Evolutionary conservation across 2,329 filamentous ascomycete species (phyloP).

Genomic region (Aureobasidium leucospermi): DNA sequence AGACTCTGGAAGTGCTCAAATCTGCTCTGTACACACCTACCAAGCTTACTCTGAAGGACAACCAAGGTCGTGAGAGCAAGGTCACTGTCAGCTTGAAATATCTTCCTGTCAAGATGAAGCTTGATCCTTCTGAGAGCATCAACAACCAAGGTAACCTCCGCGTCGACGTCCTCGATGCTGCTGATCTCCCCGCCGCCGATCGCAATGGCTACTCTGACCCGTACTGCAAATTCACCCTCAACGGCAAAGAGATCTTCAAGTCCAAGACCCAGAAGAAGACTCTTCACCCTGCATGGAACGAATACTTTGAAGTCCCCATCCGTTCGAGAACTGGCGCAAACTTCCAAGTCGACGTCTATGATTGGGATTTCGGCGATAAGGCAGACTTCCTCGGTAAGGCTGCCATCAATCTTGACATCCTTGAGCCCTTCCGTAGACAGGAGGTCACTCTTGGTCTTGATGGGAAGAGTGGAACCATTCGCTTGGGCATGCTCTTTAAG

Average conservation of each 20-base stretch:
- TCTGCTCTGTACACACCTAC: slow-evolving; percentile 90
- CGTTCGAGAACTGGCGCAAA: slow-evolving; percentile 78
- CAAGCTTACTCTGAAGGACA: slow-evolving; percentile 68
- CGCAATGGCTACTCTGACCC: slow-evolving; percentile 96
- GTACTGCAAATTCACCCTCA: slow-evolving; percentile 89
- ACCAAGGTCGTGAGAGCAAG: slow-evolving; percentile 67
- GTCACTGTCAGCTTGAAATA: slow-evolving; percentile 92
- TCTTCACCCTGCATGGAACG: slow-evolving; percentile 88
- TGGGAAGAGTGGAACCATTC: slow-evolving; percentile 79
- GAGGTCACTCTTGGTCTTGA: slow-evolving; percentile 71
- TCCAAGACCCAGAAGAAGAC: slow-evolving; percentile 97
- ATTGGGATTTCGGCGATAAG: slow-evolving; percentile 96
- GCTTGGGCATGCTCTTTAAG: slow-evolving; percentile 82
- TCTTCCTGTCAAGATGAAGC: slow-evolving; percentile 84
- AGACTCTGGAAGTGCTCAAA: slow-evolving; percentile 79
- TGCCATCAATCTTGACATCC: slow-evolving; percentile 64
- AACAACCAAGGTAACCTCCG: slow-evolving; percentile 97
- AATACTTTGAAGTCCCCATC: slow-evolving; percentile 80
- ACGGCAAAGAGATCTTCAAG: slow-evolving; percentile 86
- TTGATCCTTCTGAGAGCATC: slow-evolving; percentile 93
- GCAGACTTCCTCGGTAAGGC: slow-evolving; percentile 81
- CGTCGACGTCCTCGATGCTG: slow-evolving; percentile 83
- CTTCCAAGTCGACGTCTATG: slow-evolving; percentile 76
- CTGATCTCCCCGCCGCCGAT: slow-evolving; percentile 85
- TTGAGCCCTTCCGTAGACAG: slow-evolving; percentile 78